Base-by-base conservation (phyloP, 192 early-diverging fungal species). In the Podochytrium sp. region DNA sequence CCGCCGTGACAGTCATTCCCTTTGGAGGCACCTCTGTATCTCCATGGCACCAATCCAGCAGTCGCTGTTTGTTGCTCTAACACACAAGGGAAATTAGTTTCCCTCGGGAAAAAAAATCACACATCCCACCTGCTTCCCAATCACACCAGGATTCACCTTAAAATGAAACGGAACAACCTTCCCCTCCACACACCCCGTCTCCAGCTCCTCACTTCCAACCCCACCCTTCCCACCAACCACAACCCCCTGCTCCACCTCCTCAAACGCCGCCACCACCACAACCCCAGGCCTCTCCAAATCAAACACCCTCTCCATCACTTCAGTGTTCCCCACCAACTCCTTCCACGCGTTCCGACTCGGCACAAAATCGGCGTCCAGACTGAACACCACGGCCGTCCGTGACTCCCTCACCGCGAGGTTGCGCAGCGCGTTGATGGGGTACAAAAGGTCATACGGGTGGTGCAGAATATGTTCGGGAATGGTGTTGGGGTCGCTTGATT, bases 381-480 rank as follows among this genome's bases (percentile, higher is more conserved):
- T 65, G 18, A 80, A 38, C 3, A 80, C 72, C 16, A 80, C 33
- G 0, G 52, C 72, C 12, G 79, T 80, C 12, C 27, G 53, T 7
- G 53, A 51, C 32, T 80, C 72, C 7, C 14, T 20, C 18, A 80
- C 60, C 0, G 79, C 79, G 18, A 80, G 62, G 60, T 80, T 80
- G 1, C 77, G 39, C 18, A 80, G 58, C 12, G 37, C 29, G 78
- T 80, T 80, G 33, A 80, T 80, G 20, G 79, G 79, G 40, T 79
- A 80, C 12, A 80, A 51, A 0, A 79, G 55, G 49, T 80, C 79
- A 49, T 80, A 80, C 16, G 79, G 79, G 32, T 80, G 79, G 41
- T 79, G 67, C 14, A 73, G 50, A 7, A 20, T 6, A 14, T 63
- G 27, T 30, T 61, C 39, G 50, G n/a, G 20, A 10, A 37, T 3